Percentiles rank a stretch among this genome's conserved stretches.
Conservation (phyloP, 1,284 basidiomycete genomes). For the Somion occarium region DNA sequence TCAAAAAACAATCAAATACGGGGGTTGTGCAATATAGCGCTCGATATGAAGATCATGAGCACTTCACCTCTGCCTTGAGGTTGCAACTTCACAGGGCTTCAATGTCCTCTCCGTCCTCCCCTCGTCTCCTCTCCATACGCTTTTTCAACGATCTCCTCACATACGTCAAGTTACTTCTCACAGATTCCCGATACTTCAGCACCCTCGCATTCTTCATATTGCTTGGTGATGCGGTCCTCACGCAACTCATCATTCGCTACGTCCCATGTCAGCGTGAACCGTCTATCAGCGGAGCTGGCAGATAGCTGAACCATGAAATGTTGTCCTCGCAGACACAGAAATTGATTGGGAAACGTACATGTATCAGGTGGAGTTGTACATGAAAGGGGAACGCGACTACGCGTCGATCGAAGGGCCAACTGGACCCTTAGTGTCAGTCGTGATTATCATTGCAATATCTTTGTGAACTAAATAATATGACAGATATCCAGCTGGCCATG, state of each 20-base stretch:
- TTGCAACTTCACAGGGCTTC: no score
- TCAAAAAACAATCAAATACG: no score
- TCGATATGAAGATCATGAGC: no score
- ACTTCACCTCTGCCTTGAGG: no score
- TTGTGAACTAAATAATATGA: not conserved
- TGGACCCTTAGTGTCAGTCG: constrained; percentile 85
- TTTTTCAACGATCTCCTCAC: constrained; percentile 6
- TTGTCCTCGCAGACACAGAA: constrained; percentile 77
- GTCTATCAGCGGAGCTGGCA: not conserved
- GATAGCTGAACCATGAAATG: constrained; percentile 10
- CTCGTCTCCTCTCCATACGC: constrained; percentile 9
- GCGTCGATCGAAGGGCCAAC: constrained; percentile 85
- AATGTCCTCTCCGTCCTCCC: not conserved
- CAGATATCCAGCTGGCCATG: constrained; percentile 94
- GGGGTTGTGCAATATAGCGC: no score
- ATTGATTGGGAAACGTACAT: constrained; percentile 97
- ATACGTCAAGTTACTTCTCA: constrained; percentile 35
- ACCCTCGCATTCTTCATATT: constrained; percentile 57
- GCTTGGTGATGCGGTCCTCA: constrained; percentile 70
- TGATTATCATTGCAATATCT: not conserved
- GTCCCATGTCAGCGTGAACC: constrained; percentile 65
- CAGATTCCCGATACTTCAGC: constrained; percentile 64
- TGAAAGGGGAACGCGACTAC: constrained; percentile 86
- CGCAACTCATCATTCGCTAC: constrained; percentile 72
- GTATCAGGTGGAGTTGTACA: constrained; percentile 77